phyloP scores from a whole-genome alignment of 2,329 filamentous ascomycete genomes.

The Biscogniauxia sp. region DNA sequence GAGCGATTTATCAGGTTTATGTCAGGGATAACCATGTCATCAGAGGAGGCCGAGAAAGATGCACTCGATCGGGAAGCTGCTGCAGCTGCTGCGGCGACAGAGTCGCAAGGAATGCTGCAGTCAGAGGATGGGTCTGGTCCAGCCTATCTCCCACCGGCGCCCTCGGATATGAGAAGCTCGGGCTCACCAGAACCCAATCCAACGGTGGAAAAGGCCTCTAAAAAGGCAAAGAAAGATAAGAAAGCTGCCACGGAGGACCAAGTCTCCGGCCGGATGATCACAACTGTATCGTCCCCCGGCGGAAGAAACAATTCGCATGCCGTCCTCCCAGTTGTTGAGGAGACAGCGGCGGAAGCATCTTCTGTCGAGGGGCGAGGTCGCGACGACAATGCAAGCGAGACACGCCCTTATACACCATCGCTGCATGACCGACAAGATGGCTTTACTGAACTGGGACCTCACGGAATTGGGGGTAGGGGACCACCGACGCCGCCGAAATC shows the following conservation, averaged over 20 bases:
- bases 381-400: constrained; percentile 38
- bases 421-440: constrained; percentile 34
- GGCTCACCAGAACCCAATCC: constrained; percentile 31
- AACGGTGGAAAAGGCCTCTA: constrained; percentile 29
- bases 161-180: constrained; percentile 32
- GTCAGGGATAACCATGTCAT: constrained; percentile 82
- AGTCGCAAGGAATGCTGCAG: constrained; percentile 18
- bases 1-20: constrained; percentile 95
- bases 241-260: constrained; percentile 31
- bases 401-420: constrained; percentile 34
- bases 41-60: constrained; percentile 77
- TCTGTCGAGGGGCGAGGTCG: constrained; percentile 62
- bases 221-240: constrained; percentile 30
- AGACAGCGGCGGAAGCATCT: constrained; percentile 75
- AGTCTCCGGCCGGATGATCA: constrained; percentile 32
- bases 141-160: constrained; percentile 32
- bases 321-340: constrained; percentile 80
- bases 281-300: constrained; percentile 19
- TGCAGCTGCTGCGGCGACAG: constrained; percentile 34
- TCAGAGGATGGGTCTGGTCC: constrained; percentile 22
- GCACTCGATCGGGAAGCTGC: constrained; percentile 55
- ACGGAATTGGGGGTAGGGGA: constrained; percentile 31
- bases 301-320: constrained; percentile 30
- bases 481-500: constrained; percentile 50
- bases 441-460: constrained; percentile 33